A percentile compares a stretch with the other conserved stretches of the same genome.
Conservation (phyloP, 2,329 filamentous ascomycete genomes). For the Trichoderma cornu-damae region DNA sequence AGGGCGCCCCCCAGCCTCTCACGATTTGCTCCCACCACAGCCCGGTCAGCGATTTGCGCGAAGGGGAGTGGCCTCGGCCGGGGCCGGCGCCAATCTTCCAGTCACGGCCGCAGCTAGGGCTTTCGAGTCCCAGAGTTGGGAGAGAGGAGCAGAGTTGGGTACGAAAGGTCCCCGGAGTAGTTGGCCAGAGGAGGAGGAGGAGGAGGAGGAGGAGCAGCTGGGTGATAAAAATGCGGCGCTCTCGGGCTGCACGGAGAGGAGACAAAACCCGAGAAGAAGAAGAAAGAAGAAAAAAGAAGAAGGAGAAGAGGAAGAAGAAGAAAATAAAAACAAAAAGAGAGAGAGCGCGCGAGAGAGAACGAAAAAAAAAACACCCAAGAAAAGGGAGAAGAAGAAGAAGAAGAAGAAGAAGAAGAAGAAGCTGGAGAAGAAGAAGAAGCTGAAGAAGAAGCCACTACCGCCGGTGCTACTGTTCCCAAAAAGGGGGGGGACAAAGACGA, state of each 20-base stretch:
- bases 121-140: constrained; percentile 5
- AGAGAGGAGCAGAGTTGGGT: constrained; percentile 8
- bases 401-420: neutral
- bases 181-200: neutral
- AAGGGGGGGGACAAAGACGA: neutral
- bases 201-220: no score
- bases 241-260: neutral
- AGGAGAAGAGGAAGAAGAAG: neutral
- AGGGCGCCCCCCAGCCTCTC: constrained; percentile 21
- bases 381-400: neutral
- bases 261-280: neutral
- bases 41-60: neutral
- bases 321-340: no score
- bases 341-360: no score
- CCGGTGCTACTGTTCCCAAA: no score
- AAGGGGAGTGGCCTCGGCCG: constrained; percentile 5
- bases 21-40: constrained; percentile 15
- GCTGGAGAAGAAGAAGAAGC: neutral
- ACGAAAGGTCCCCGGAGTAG: neutral
- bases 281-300: neutral
- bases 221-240: no score
- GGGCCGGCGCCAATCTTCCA: constrained; percentile 12
- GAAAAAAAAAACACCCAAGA: no score
- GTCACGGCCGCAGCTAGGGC: constrained; percentile 7
- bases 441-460: neutral